Evolutionary conservation across 1,284 basidiomycete species (phyloP), one percentile per base, ranked within the genome.

Genomic region (Flammula alnicola): DNA sequence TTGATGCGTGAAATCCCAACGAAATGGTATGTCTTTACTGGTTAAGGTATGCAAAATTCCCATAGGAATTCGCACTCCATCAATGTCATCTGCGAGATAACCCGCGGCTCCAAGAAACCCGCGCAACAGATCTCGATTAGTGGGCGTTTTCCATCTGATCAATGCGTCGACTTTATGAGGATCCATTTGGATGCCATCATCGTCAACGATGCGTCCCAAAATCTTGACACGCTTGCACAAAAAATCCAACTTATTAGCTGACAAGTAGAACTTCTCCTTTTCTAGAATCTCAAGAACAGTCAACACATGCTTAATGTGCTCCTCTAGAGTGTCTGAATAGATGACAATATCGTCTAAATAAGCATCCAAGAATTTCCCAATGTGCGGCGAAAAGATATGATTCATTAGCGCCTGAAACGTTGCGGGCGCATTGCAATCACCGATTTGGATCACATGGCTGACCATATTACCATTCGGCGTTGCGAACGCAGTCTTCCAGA

Each of bases 1-100:
- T 38, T 74, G 67, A 3, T 73, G 57, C 0, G 61, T 69, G n/a
- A 55, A 55, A 0, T 46, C 60, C 71, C 70, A 74, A 0, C 58
- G 30, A 40, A 65, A 74, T 0, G 58, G 57, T 0, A 55, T 46
- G 5, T 41, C 38, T 20, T 55, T 43, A 12, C 54, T 39, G 1
- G 63, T 69, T 0, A 69, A 37, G 0, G 48, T 54, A 14, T 60
- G 62, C 1, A 75, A 39, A 0, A 70, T 52, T 1, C 59, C 69
- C 64, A 72, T 67, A 6, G 66, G 67, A 7, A 71, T 55, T 0
- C 60, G 39, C 0, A 70, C 58, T 0, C 43, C 27, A 1, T 55
- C 55, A 4, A 68, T 55, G 33, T 71, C 62, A 45, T 68, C 62
- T 0, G 64, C 63, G 0, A 72, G 54, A 31, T 64, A 71, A 0